Evolutionary conservation across 768 basidiomycete species (phyloP).

Genomic region (Mycena galopus): DNA sequence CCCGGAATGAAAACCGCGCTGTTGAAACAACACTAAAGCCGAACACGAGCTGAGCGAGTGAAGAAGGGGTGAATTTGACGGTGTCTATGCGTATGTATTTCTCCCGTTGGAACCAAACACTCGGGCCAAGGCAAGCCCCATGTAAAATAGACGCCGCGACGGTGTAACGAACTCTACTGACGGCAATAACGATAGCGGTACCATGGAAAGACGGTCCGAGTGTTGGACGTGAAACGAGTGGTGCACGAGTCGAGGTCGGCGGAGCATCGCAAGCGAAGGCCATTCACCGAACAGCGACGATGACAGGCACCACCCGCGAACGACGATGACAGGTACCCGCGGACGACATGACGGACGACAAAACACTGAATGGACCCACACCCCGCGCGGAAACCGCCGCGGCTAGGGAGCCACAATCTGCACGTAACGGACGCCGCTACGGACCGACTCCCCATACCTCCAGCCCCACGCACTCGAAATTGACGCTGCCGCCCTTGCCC

Average conservation of each 20-base stretch:
- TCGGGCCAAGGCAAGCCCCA: neutral
- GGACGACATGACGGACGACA: too few species aligned
- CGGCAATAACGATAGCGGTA: slow-evolving; percentile 21
- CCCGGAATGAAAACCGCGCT: neutral
- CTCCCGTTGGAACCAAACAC: slow-evolving; percentile 1
- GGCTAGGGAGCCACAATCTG: too few species aligned
- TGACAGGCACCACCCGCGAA: neutral
- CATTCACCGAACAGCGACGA: neutral
- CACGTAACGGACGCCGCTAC: too few species aligned
- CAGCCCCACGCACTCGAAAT: slow-evolving; percentile 93
- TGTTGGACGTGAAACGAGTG: too few species aligned
- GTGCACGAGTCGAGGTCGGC: neutral
- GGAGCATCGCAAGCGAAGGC: neutral
- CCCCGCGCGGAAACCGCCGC: neutral
- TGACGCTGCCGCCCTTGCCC: slow-evolving; percentile 61
- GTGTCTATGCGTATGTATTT: neutral
- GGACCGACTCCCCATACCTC: slow-evolving; percentile 90
- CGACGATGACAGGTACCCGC: too few species aligned
- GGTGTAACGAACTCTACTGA: slow-evolving; percentile 2
- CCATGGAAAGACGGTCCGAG: neutral
- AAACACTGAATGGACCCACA: neutral
- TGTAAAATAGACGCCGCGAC: slow-evolving; percentile 3
- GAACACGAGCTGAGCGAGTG: neutral
- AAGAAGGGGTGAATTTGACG: neutral
- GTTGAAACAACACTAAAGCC: neutral